Evolutionary conservation across 306 rosid genomes (phyloP).

Genomic region (Alnus rubra): DNA sequence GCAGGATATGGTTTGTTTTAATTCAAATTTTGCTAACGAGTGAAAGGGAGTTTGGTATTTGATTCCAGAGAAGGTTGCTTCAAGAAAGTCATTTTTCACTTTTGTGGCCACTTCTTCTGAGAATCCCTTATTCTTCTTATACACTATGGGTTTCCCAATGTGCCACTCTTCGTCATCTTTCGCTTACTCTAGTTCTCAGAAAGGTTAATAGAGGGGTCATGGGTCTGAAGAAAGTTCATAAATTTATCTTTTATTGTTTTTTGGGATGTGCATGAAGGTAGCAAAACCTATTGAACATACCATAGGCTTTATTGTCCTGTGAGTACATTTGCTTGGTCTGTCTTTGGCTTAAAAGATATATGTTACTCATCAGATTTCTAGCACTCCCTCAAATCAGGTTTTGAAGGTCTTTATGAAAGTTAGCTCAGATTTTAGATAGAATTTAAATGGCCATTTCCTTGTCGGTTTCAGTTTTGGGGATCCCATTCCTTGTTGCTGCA

Average conservation of each 20-base stretch:
- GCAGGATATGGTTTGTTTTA: not conserved
- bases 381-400: no score
- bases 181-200: conserved; percentile 1
- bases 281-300: not conserved
- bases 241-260: not conserved
- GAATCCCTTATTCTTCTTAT: conserved; percentile 1
- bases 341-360: not conserved
- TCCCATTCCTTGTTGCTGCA: not conserved
- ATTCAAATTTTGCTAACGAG: conserved; percentile 18
- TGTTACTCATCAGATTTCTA: no score
- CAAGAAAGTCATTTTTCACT: not conserved
- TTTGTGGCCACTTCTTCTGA: not conserved
- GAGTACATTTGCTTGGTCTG: not conserved
- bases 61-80: not conserved
- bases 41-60: not conserved
- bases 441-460: not conserved
- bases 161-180: conserved; percentile 12
- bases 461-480: not conserved
- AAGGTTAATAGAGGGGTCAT: conserved; percentile 5
- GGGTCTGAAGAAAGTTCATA: conserved; percentile 13
- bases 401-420: no score
- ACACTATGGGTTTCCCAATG: conserved; percentile 4
- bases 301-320: conserved; percentile 1
- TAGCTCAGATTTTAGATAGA: not conserved
- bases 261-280: not conserved